A percentile compares a stretch with the other conserved stretches of the same genome.
These are phyloP conservation scores for Triglochin maritima DNA, from an alignment of 106 monocot genomes.

Conservation along the genomic window DNA sequence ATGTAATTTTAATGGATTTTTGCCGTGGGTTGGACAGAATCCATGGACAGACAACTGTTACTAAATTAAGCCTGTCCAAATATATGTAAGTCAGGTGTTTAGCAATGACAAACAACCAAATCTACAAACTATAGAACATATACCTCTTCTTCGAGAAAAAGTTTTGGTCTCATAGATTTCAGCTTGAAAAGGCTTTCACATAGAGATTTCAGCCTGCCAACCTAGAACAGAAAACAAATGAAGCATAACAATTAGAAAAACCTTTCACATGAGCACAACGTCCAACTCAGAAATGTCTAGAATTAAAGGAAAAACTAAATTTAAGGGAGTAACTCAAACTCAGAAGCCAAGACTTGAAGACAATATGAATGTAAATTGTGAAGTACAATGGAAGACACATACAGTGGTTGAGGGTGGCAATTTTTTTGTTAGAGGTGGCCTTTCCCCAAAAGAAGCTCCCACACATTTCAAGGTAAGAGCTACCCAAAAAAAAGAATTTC, in stretches of 20 bases:
- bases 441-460: constrained; percentile 89
- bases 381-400: background rate
- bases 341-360: too few species aligned
- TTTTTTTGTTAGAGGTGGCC: constrained; percentile 56
- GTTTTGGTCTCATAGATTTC: constrained; percentile 50
- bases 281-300: too few species aligned
- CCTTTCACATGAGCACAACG: too few species aligned
- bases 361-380: too few species aligned
- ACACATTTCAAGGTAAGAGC: constrained; percentile 82
- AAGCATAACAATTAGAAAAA: background rate
- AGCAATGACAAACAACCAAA: background rate
- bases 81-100: background rate
- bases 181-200: constrained; percentile 94
- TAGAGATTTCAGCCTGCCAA: constrained; percentile 77
- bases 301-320: too few species aligned
- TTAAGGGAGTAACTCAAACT: too few species aligned
- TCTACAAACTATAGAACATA: background rate
- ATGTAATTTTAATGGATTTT: too few species aligned
- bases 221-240: constrained; percentile 22
- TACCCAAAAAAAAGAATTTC: constrained; percentile 15
- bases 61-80: too few species aligned
- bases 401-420: constrained; percentile 83
- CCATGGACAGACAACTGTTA: too few species aligned
- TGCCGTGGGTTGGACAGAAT: too few species aligned
- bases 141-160: constrained; percentile 93